Conservation (phyloP, 1,139 yeast species). For the Groenewaldozyma sp. region DNA sequence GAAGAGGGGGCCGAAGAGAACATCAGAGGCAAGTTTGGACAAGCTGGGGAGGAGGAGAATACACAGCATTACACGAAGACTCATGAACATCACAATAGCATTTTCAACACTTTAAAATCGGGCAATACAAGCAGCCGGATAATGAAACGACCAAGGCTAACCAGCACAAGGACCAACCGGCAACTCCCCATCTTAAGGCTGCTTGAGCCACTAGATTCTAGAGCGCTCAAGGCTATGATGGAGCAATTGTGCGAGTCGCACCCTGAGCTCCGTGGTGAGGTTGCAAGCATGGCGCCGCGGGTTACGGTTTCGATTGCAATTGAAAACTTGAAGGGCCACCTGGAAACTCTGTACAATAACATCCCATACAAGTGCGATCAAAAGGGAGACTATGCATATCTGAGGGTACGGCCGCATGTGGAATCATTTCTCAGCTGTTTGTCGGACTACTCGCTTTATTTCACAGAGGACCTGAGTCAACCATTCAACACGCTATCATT, state of each 20-base stretch:
- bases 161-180: slow-evolving; percentile 14
- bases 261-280: slow-evolving; percentile 52
- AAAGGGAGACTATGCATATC: slow-evolving; percentile 76
- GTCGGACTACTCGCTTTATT: slow-evolving; percentile 69
- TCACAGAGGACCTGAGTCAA: slow-evolving; percentile 61
- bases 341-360: slow-evolving; percentile 38
- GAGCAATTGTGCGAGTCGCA: slow-evolving; percentile 45
- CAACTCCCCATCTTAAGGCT: slow-evolving; percentile 50
- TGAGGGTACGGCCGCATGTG: slow-evolving; percentile 65
- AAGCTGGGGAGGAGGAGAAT: no score
- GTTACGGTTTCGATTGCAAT: slow-evolving; percentile 48
- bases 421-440: slow-evolving; percentile 70
- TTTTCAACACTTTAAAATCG: no score
- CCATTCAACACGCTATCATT: slow-evolving; percentile 52
- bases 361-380: slow-evolving; percentile 71
- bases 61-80: no score
- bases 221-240: slow-evolving; percentile 45
- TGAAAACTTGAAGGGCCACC: slow-evolving; percentile 40
- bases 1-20: no score
- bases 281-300: slow-evolving; percentile 47
- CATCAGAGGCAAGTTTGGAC: no score
- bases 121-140: slow-evolving; percentile 1
- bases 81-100: no score
- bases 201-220: slow-evolving; percentile 57
- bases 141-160: background rate